Conservation (phyloP, 768 basidiomycete species). For the Amanita fuliginea region DNA sequence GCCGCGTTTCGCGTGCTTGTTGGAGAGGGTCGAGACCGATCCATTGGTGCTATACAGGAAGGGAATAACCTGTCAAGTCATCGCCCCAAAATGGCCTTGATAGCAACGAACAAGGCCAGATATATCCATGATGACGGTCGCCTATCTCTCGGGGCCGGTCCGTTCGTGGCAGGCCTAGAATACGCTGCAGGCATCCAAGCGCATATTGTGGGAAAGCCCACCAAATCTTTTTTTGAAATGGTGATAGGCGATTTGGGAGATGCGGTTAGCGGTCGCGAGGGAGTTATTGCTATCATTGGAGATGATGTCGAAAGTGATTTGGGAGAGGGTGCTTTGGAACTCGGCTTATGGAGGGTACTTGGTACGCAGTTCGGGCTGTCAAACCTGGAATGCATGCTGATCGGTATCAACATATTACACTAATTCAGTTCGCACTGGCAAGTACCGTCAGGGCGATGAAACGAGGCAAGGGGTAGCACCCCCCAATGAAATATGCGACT, state of each 20-base stretch:
- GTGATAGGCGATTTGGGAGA: slow-evolving; percentile 30
- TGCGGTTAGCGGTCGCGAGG: slow-evolving; percentile 6
- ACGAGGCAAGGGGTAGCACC: slow-evolving; percentile 20
- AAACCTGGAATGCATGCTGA: background rate
- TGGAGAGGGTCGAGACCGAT: slow-evolving; percentile 20
- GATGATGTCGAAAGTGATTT: slow-evolving; percentile 60
- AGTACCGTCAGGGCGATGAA: slow-evolving; percentile 57
- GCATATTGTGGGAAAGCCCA: slow-evolving; percentile 56
- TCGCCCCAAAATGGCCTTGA: slow-evolving; percentile 38
- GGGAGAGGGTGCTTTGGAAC: slow-evolving; percentile 46
- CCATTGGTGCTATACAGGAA: background rate
- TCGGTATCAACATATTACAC: background rate
- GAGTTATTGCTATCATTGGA: slow-evolving; percentile 43
- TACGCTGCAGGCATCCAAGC: slow-evolving; percentile 36
- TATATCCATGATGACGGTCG: slow-evolving; percentile 40
- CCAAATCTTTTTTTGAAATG: slow-evolving; percentile 43
- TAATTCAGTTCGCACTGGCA: slow-evolving; percentile 34
- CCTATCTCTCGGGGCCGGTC: slow-evolving; percentile 59
- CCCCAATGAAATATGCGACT: slow-evolving; percentile 43
- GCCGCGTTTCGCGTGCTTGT: slow-evolving; percentile 56
- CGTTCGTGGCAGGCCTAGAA: slow-evolving; percentile 58
- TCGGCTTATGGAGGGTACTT: slow-evolving; percentile 51
- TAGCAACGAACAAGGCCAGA: slow-evolving; percentile 50
- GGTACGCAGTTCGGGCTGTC: slow-evolving; percentile 26
- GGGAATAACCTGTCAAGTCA: background rate